Evolutionary conservation across 495 filamentous ascomycete genomes (phyloP), one percentile per base, ranked within the genome.

Genomic region (Penicillium tannophilum): DNA sequence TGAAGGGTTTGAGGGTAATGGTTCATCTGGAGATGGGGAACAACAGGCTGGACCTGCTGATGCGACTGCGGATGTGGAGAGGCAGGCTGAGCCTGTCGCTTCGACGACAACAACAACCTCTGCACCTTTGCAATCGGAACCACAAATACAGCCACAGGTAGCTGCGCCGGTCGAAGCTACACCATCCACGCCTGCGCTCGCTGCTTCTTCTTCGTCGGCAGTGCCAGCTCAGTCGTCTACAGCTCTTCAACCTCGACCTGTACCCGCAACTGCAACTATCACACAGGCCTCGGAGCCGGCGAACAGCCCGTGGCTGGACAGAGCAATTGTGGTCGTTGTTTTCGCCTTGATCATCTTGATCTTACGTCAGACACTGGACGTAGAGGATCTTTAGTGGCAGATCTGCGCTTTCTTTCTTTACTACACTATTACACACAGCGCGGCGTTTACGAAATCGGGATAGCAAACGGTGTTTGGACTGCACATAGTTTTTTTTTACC

Each of bases 281-380:
- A 24, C 24, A 33, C 33, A 42, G 2, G 28, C 50, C 42, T 31
- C 39, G 1, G 49, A 41, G 20, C 28, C 51, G 16, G 46, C 59
- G 16, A 74, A 78, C 47, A 75, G 68, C 28, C 69, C 76, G 6
- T 85, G 82, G 82, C 68, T 85, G 36, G 82, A 85, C 64, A 79
- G 81, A 51, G 78, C 80, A n/a, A 85, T 85, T 30, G 64, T 81
- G 44, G 82, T 76, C 12, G 72, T 85, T 12, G 58, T 82, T 16
- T 63, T 82, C 46, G 76, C 76, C 19, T 64, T 85, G 23, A 65
- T 77, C 8, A 41, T 82, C 16, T 71, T 82, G 74, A 68, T 83
- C 14, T 59, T 81, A 36, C 70, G 75, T 31, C 76, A 74, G 16
- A 53, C 76, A 5, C 59, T 64, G 23, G 63, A 68, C 23, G 48